Evolutionary conservation across 495 filamentous ascomycete species (phyloP), one percentile per base, ranked within the genome.

Genomic region (Aspergillus cavernicola): DNA sequence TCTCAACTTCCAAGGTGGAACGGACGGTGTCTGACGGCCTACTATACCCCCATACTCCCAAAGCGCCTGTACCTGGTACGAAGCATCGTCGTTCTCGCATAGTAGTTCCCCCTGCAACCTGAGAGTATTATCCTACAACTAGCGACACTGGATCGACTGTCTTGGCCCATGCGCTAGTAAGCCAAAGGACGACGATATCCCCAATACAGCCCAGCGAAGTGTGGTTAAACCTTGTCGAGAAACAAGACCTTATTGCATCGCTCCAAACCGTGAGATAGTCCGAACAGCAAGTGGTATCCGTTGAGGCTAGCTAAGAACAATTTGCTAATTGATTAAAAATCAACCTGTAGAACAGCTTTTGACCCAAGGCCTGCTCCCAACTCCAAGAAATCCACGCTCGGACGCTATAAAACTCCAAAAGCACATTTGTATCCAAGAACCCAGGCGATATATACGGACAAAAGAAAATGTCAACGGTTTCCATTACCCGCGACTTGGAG

Each of bases 401-500:
- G 4, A 32, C 36, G 1, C 22, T 15, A 37, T 48, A 28, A 51
- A 41, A 33, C 24, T 32, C 48, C 45, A 13, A 16, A 29, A 11
- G 16, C 23, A 23, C 46, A 3, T 49, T 16, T 8, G 11, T 9
- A 15, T 49, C 15, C 36, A 18, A 32, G 22, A 32, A 22, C 16
- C 24, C 24, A 20, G 12, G 24, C 37, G 16, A 41, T 32, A 41
- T n/a, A 32, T 12, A 36, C n/a, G 20, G 8, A 18, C 41, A 47
- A 32, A 40, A 44, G 19, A 50, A 11, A 26, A 59, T 70, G 65
- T 49, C 63, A 3, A 67, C 63, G 10, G 65, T 70, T 12, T 58
- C 63, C 9, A 66, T 67, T 44, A 70, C 65, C 2, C 61, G 56
- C 39, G 67, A 70, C 22, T 37, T 70, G 10, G 58, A 70, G 50